Conservation (phyloP, 129 eudicot species). For the Mikania micrantha region DNA sequence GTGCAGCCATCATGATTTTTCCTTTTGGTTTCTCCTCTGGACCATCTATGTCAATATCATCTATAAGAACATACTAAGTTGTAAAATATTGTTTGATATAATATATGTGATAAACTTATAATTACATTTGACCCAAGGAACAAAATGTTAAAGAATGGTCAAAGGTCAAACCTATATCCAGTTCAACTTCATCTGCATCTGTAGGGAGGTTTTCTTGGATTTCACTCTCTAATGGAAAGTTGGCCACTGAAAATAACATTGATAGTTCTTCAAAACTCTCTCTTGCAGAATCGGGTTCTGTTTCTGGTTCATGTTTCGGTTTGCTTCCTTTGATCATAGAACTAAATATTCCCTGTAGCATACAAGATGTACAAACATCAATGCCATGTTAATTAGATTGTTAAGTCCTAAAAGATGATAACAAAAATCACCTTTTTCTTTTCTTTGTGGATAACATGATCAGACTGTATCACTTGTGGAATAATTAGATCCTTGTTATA, state of each 20-base stretch:
- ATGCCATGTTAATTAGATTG: not conserved
- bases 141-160: not conserved
- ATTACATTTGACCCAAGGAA: too few relatives aligned
- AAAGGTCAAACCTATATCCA: constrained; percentile 62
- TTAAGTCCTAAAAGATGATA: constrained; percentile 3
- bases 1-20: too few relatives aligned
- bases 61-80: too few relatives aligned
- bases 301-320: constrained; percentile 37
- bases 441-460: constrained; percentile 49
- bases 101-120: too few relatives aligned
- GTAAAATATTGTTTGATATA: too few relatives aligned
- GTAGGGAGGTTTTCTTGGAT: constrained; percentile 21
- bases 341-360: constrained; percentile 69
- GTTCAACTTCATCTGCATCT: constrained; percentile 43
- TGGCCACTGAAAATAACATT: constrained; percentile 42
- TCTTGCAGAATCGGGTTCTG: constrained; percentile 37
- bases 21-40: too few relatives aligned
- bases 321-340: constrained; percentile 54
- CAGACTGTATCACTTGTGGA: constrained; percentile 29
- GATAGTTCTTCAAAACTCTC: constrained; percentile 54
- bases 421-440: constrained; percentile 61
- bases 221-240: constrained; percentile 50
- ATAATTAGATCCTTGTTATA: constrained; percentile 44
- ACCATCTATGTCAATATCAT: too few relatives aligned
- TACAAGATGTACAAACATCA: constrained; percentile 8